Conservation (phyloP, 345 rosid species). For the Arabis hirsuta region DNA sequence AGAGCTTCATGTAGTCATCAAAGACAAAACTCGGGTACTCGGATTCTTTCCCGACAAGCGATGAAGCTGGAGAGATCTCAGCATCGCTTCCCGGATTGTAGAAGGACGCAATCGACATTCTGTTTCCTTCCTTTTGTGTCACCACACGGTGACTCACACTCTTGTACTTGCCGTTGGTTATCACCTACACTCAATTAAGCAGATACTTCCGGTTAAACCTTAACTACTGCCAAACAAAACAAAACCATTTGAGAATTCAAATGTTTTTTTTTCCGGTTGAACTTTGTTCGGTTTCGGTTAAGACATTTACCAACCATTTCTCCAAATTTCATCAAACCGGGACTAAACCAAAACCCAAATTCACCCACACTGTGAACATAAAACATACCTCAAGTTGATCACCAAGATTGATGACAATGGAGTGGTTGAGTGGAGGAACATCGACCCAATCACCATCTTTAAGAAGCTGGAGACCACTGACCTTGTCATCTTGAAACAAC, state of each 20-base stretch:
- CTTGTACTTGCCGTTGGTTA: conserved; percentile 92
- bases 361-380: conserved; percentile 4
- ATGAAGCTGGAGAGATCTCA: conserved; percentile 73
- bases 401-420: conserved; percentile 90
- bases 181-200: conserved; percentile 54
- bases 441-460: conserved; percentile 90
- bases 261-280: not conserved
- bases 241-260: not conserved
- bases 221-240: not conserved
- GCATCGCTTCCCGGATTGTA: conserved; percentile 94
- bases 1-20: conserved; percentile 94
- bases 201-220: conserved; percentile 12
- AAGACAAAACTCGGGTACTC: conserved; percentile 87
- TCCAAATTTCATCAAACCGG: too few relatives aligned
- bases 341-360: too few relatives aligned
- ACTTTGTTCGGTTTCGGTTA: not conserved
- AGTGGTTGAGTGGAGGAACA: conserved; percentile 83
- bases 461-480: conserved; percentile 95
- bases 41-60: conserved; percentile 56
- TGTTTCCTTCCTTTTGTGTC: conserved; percentile 71
- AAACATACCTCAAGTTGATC: conserved; percentile 86
- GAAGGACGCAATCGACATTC: conserved; percentile 94
- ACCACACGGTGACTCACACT: conserved; percentile 85
- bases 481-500: conserved; percentile 89
- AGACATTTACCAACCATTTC: not conserved